Conservation (phyloP, 768 basidiomycete genomes). For the Termitomyces sp. region DNA sequence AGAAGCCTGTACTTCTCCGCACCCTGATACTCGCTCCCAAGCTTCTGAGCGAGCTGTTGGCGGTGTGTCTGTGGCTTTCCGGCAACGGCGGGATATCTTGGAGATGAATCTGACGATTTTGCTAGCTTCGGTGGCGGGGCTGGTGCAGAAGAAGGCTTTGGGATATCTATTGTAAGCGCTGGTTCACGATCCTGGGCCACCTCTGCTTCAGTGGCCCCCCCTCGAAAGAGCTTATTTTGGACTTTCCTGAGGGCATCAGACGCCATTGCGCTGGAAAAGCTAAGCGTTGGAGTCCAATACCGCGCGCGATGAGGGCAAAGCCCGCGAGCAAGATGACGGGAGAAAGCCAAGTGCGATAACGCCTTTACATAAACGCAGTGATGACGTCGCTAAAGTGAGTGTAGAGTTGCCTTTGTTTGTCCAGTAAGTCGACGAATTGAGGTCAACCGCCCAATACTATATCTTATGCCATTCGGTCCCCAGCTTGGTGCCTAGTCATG, state of each 20-base stretch:
- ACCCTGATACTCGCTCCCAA: slow-evolving; percentile 73
- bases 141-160: slow-evolving; percentile 39
- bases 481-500: background rate
- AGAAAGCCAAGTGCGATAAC: background rate
- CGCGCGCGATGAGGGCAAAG: background rate
- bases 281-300: background rate
- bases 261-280: slow-evolving; percentile 23
- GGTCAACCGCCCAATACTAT: background rate
- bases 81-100: slow-evolving; percentile 19
- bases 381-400: too few relatives aligned
- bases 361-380: background rate
- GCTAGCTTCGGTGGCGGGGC: slow-evolving; percentile 42
- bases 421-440: too few relatives aligned
- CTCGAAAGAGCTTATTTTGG: slow-evolving; percentile 67
- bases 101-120: slow-evolving; percentile 34
- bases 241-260: slow-evolving; percentile 51
- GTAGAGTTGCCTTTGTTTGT: too few relatives aligned
- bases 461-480: background rate
- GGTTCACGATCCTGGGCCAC: slow-evolving; percentile 18
- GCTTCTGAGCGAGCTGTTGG: slow-evolving; percentile 54
- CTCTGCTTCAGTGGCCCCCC: slow-evolving; percentile 24
- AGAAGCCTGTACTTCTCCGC: slow-evolving; percentile 81
- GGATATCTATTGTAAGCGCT: slow-evolving; percentile 67
- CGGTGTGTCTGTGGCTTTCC: slow-evolving; percentile 39
- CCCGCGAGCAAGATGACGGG: background rate